These are phyloP conservation scores for Solanum medicagineum DNA, from an alignment of 257 asterid genomes.

Conservation along the genomic window DNA sequence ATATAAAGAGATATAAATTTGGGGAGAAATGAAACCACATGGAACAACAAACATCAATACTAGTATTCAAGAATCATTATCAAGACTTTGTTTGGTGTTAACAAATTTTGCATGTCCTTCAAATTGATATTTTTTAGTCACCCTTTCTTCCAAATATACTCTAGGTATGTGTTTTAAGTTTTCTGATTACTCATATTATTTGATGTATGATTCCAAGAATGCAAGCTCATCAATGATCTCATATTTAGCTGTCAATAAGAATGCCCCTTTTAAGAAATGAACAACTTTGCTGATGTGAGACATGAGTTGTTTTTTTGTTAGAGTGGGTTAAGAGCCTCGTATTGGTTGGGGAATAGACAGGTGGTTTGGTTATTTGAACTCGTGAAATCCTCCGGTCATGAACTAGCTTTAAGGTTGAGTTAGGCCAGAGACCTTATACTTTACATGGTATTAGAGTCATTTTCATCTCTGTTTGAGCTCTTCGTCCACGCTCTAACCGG, in stretches of 20 bases:
- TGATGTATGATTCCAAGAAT: neutral
- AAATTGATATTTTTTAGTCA: neutral
- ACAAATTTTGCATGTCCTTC: constrained; percentile 22
- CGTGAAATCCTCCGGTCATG: neutral
- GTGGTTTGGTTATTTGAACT: neutral
- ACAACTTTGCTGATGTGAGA: neutral
- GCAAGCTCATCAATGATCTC: neutral
- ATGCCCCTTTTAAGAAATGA: neutral
- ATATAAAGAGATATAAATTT: constrained; percentile 6
- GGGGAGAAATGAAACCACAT: constrained; percentile 7
- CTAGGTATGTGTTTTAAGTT: neutral
- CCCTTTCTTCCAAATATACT: neutral
- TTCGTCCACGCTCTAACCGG: neutral
- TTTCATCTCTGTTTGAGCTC: neutral
- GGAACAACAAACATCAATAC: neutral
- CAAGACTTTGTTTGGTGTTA: constrained; percentile 1
- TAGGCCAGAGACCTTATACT: neutral
- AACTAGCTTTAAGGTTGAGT: neutral
- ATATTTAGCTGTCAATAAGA: neutral
- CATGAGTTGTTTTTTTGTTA: neutral
- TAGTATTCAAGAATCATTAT: constrained; percentile 22
- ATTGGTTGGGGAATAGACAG: neutral
- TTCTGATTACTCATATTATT: neutral
- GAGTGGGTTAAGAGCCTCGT: neutral
- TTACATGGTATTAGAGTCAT: neutral